Evolutionary conservation across 1,284 basidiomycete genomes (phyloP), one percentile per base, ranked within the genome.

Genomic region (Malassezia sp.): DNA sequence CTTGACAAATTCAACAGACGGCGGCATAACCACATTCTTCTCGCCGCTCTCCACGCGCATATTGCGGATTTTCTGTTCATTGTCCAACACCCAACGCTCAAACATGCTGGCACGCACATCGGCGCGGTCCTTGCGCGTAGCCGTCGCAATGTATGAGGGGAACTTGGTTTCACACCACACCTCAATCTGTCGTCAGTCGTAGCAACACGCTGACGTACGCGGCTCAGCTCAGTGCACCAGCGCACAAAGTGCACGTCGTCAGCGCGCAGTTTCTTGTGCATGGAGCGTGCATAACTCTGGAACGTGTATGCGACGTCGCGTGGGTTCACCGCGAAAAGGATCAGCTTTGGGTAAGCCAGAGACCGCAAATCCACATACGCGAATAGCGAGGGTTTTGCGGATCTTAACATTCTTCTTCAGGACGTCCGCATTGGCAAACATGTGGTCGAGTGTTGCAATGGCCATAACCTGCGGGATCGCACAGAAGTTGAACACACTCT

Each of bases 381-480:
- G 60, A 14, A 43, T 18, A 26, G 90, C 88, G 59, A 84, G 79
- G 1, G 86, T 86, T 70, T 90, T 91, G 47, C 91, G 79, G 61
- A 97, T 97, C 74, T 97, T 96, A 71, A 96, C 82, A 65, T 95
- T 93, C 62, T 78, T 74, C 61, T 84, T 78, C 72, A 95, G 81
- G 75, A 97, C 84, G n/a, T 77, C 74, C 2, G 80, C 79, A 73
- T 97, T 97, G 84, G 85, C 86, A 73, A 90, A 93, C 72, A 89
- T 91, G 42, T 84, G 71, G 38, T 84, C 79, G 21, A 97, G 75
- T 6, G 90, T 97, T 5, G 93, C 90, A 59, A 97, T 84, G 0
- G 91, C 89, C 91, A 97, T 96, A 18, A 82, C 80, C 26, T 85
- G 86, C 9, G 91, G 91, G 51, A 96, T 87, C 3, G 91, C 88